Evolutionary conservation across 768 basidiomycete genomes (phyloP).

Genomic region (Mycena pura): DNA sequence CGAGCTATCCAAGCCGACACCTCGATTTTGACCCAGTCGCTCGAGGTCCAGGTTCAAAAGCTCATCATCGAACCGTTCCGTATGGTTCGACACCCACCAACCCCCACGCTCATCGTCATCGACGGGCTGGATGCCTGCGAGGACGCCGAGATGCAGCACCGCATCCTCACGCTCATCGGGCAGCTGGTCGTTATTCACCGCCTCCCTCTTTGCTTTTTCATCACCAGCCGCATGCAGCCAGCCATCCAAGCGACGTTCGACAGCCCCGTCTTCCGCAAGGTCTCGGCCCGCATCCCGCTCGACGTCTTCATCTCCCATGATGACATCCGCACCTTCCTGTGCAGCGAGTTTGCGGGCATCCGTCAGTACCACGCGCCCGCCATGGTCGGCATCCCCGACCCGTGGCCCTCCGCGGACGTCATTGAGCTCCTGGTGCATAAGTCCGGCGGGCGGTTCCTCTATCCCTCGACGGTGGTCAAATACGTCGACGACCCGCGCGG

Average conservation of each 20-base stretch:
- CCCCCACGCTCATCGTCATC: slow-evolving; percentile 27
- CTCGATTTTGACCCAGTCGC: slow-evolving; percentile 35
- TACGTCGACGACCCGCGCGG: slow-evolving; percentile 14
- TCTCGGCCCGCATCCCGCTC: slow-evolving; percentile 21
- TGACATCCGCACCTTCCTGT: slow-evolving; percentile 32
- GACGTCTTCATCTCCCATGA: slow-evolving; percentile 28
- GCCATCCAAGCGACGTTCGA: slow-evolving; percentile 29
- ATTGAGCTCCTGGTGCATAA: slow-evolving; percentile 20
- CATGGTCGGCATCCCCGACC: slow-evolving; percentile 24
- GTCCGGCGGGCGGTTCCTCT: slow-evolving; percentile 23
- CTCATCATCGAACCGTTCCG: slow-evolving; percentile 31
- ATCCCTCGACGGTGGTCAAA: slow-evolving; percentile 23
- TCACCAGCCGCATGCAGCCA: slow-evolving; percentile 30
- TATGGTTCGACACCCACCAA: slow-evolving; percentile 7
- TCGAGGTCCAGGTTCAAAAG: slow-evolving; percentile 37
- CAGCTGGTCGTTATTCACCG: slow-evolving; percentile 21
- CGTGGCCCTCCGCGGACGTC: slow-evolving; percentile 33
- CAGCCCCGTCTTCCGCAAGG: slow-evolving; percentile 16
- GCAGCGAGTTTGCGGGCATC: slow-evolving; percentile 23
- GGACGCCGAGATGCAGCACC: slow-evolving; percentile 31
- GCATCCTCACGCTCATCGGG: slow-evolving; percentile 31
- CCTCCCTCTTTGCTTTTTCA: slow-evolving; percentile 31
- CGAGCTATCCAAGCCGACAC: slow-evolving; percentile 31
- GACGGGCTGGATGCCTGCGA: slow-evolving; percentile 33
- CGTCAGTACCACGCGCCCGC: slow-evolving; percentile 17